Evolutionary conservation across 2,329 filamentous ascomycete genomes (phyloP).

Genomic region (Aspergillus pseudoterreus): DNA sequence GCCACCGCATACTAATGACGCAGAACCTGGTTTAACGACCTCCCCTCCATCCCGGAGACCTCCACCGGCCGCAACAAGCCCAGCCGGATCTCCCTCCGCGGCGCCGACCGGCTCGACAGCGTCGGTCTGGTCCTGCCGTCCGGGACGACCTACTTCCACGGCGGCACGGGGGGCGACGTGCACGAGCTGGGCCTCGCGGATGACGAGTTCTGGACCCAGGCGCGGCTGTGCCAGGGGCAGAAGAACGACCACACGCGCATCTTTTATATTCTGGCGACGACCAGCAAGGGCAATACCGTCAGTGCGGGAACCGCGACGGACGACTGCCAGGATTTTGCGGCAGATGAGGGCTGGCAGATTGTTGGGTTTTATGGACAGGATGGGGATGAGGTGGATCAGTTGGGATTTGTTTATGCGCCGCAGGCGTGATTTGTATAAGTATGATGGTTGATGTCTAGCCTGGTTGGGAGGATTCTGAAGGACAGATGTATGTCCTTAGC

Average conservation of each 20-base stretch:
- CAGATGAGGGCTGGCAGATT: constrained; percentile 50
- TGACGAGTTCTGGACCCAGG: constrained; percentile 49
- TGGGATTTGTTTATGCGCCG: constrained; percentile 37
- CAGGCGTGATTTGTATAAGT: not conserved
- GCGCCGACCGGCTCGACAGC: constrained; percentile 49
- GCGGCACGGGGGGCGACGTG: constrained; percentile 50
- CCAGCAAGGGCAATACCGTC: constrained; percentile 47
- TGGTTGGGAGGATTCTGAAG: no score
- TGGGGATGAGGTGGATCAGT: constrained; percentile 55
- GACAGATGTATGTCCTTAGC: no score
- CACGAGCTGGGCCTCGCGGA: constrained; percentile 42
- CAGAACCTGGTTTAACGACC: constrained; percentile 53
- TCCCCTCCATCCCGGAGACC: constrained; percentile 36
- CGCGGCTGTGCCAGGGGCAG: constrained; percentile 50
- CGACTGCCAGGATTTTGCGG: constrained; percentile 47
- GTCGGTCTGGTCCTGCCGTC: constrained; percentile 48
- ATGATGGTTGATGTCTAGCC: no score
- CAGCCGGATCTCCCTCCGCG: constrained; percentile 37
- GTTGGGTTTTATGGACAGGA: constrained; percentile 52
- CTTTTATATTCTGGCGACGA: constrained; percentile 55
- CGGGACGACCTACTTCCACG: constrained; percentile 50
- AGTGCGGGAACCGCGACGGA: constrained; percentile 44
- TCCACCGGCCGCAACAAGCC: constrained; percentile 29
- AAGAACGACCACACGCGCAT: constrained; percentile 47
- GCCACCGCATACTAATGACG: not conserved